Percentiles rank a stretch among this genome's conserved stretches.
Conservation (phyloP, 345 rosid species). For the Jatropha curcas region DNA sequence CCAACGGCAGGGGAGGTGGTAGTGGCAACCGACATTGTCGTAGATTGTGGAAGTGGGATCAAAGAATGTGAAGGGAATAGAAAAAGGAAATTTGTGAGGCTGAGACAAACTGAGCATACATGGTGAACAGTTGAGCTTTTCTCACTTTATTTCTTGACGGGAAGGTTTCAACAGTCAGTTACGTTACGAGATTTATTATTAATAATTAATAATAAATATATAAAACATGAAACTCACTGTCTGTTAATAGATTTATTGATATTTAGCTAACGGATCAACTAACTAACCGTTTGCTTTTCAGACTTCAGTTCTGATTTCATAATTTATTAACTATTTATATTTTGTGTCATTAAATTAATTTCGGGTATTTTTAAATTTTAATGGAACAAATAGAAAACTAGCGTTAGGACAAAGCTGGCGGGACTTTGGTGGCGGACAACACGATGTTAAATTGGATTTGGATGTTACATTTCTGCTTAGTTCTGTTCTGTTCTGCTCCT, state of each 20-base stretch:
- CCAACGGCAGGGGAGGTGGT: slow-evolving; percentile 44
- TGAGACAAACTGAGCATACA: slow-evolving; percentile 25
- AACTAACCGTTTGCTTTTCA: slow-evolving; percentile 31
- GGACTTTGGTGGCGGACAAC: slow-evolving; percentile 31
- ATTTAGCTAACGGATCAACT: slow-evolving; percentile 7
- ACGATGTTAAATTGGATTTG: too few species aligned
- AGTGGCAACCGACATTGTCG: slow-evolving; percentile 45
- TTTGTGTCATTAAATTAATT: background rate
- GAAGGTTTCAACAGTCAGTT: slow-evolving; percentile 26
- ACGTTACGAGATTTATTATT: background rate
- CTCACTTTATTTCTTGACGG: slow-evolving; percentile 18
- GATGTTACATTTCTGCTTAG: slow-evolving; percentile 28
- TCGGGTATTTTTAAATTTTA: background rate
- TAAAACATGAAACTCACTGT: background rate
- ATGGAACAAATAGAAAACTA: background rate
- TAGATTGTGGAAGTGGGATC: slow-evolving; percentile 36
- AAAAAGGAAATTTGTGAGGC: slow-evolving; percentile 23
- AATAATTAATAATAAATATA: background rate
- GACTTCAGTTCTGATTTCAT: background rate
- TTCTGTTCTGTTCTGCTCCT: slow-evolving; percentile 7
- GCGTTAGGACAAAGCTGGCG: slow-evolving; percentile 8
- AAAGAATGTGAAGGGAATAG: slow-evolving; percentile 14
- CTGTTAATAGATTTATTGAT: background rate
- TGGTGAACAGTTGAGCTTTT: background rate
- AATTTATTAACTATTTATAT: too few species aligned